Evolutionary conservation across 345 rosid species (phyloP).

Genomic region (Eutrema japonicum): DNA sequence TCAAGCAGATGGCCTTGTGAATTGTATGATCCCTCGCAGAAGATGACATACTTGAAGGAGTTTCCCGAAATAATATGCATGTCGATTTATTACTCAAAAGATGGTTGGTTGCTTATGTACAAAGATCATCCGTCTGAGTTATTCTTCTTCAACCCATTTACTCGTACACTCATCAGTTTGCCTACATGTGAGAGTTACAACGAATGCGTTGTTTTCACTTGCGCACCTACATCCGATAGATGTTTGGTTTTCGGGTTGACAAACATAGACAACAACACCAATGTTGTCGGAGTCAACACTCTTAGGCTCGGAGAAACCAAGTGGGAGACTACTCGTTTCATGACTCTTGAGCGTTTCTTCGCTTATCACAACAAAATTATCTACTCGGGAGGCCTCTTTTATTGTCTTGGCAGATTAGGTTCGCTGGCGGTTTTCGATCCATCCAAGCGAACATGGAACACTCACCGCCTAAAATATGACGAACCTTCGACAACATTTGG

Average conservation of each 20-base stretch:
- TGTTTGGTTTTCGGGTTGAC: constrained; percentile 59
- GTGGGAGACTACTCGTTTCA: constrained; percentile 46
- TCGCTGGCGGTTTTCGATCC: background rate
- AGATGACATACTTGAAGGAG: constrained; percentile 52
- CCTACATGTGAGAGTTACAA: constrained; percentile 54
- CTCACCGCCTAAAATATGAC: background rate
- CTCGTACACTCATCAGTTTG: constrained; percentile 46
- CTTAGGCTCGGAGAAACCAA: constrained; percentile 49
- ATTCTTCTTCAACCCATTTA: constrained; percentile 67
- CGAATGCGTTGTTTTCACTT: constrained; percentile 53
- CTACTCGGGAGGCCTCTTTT: background rate
- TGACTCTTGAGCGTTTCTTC: background rate
- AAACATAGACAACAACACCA: constrained; percentile 43
- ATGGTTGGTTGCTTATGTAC: constrained; percentile 64
- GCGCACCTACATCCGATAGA: constrained; percentile 53
- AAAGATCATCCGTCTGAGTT: constrained; percentile 46
- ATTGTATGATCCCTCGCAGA: constrained; percentile 58
- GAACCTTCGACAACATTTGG: too few relatives aligned
- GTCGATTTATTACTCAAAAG: constrained; percentile 58
- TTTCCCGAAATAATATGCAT: constrained; percentile 58
- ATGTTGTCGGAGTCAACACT: constrained; percentile 59
- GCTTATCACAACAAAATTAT: background rate
- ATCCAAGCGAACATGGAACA: background rate
- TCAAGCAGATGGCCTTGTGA: constrained; percentile 44
- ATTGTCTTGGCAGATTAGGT: constrained; percentile 3